Percentiles rank a stretch among this genome's conserved stretches.
Evolutionary conservation across 192 early-diverging fungal genomes (phyloP).

Genomic region (Gryganskiella cystojenkinii): DNA sequence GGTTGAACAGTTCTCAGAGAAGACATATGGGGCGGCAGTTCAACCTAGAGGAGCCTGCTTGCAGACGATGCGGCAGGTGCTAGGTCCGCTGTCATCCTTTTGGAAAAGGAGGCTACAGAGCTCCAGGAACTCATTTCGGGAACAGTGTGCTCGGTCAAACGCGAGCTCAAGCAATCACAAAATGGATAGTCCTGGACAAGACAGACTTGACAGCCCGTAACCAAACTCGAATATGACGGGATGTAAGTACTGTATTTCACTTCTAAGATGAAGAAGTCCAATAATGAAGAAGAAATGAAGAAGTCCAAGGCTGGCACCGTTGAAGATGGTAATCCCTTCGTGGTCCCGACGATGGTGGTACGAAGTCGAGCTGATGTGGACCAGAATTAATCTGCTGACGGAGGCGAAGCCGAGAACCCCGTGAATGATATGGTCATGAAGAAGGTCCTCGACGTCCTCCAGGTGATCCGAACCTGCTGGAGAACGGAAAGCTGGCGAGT

Average conservation of each 20-base stretch:
- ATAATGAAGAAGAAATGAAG: too few relatives aligned
- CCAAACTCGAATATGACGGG: too few relatives aligned
- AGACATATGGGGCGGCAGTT: slow-evolving; percentile 9
- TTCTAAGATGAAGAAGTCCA: slow-evolving; percentile 27
- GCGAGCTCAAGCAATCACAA: too few relatives aligned
- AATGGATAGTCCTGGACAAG: too few relatives aligned
- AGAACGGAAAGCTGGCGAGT: slow-evolving; percentile 38
- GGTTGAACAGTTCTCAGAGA: slow-evolving; percentile 3
- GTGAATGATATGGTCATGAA: slow-evolving; percentile 76
- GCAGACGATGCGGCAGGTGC: slow-evolving; percentile 9
- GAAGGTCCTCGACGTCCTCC: slow-evolving; percentile 75
- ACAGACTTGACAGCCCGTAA: too few relatives aligned
- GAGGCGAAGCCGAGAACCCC: slow-evolving; percentile 58
- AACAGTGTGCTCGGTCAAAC: too few relatives aligned
- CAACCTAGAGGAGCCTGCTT: slow-evolving; percentile 1
- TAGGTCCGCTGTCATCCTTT: too few relatives aligned
- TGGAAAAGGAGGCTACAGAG: too few relatives aligned
- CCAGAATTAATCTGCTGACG: slow-evolving; percentile 29
- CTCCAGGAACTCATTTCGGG: too few relatives aligned
- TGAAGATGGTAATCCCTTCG: slow-evolving; percentile 58
- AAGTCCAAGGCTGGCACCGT: slow-evolving; percentile 56
- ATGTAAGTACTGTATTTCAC: too few relatives aligned
- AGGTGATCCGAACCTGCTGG: slow-evolving; percentile 55
- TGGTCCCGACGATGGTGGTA: slow-evolving; percentile 77
- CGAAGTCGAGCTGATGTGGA: slow-evolving; percentile 79